Percentiles rank a stretch among this genome's conserved stretches.
Conservation (phyloP, 495 filamentous ascomycete genomes). For the Endocarpon pusillum region DNA sequence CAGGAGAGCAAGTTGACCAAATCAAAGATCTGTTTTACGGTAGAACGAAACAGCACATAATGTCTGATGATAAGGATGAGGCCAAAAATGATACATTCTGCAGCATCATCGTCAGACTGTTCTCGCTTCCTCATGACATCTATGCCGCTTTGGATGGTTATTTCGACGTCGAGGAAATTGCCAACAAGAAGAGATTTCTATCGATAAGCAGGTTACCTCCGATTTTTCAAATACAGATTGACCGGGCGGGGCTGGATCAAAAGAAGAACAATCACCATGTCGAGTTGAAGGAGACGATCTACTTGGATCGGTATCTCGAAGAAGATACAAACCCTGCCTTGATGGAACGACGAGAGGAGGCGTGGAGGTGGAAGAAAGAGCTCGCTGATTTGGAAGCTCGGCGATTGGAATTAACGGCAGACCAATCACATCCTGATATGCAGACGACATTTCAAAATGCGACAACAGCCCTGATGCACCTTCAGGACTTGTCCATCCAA, state of each 20-base stretch:
- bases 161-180: constrained; percentile 58
- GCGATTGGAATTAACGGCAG: constrained; percentile 28
- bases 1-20: constrained; percentile 62
- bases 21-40: constrained; percentile 56
- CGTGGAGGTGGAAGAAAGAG: constrained; percentile 58
- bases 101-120: constrained; percentile 46
- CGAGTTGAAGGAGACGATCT: constrained; percentile 56
- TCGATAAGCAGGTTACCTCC: constrained; percentile 66
- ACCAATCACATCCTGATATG: no score
- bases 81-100: constrained; percentile 42
- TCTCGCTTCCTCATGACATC: constrained; percentile 45
- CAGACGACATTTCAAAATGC: neutral
- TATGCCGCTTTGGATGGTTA: constrained; percentile 71
- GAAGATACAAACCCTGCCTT: constrained; percentile 35
- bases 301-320: constrained; percentile 81
- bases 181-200: constrained; percentile 47
- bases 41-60: constrained; percentile 34
- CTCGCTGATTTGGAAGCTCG: constrained; percentile 37
- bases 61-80: constrained; percentile 23
- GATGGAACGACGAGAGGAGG: constrained; percentile 40
- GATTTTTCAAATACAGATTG: constrained; percentile 75
- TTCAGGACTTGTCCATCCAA: no score
- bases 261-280: constrained; percentile 53
- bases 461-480: neutral
- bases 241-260: constrained; percentile 54